Percentiles rank a stretch among this genome's conserved stretches.
These are phyloP conservation scores for Lachnellula cervina DNA, from an alignment of 2,329 filamentous ascomycete genomes.

Conservation along the genomic window DNA sequence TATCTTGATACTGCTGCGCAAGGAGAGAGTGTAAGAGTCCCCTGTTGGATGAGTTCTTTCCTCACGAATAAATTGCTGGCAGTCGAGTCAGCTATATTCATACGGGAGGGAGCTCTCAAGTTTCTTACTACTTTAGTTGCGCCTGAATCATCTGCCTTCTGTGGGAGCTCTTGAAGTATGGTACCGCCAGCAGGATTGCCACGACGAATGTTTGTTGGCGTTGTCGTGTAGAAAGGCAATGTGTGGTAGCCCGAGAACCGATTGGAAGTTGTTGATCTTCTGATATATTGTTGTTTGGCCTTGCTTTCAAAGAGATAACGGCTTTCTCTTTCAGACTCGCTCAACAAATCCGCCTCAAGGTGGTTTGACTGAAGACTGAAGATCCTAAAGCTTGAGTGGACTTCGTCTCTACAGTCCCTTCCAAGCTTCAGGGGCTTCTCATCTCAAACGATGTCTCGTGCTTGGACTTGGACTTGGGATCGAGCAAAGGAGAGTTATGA, in stretches of 20 bases:
- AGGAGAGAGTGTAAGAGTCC: constrained; percentile 25
- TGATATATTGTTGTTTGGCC: constrained; percentile 11
- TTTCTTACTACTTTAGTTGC: constrained; percentile 65
- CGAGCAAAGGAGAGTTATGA: too few species aligned
- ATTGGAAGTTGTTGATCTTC: too few species aligned
- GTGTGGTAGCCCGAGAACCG: too few species aligned
- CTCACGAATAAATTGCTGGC: constrained; percentile 28
- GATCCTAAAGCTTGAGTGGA: too few species aligned
- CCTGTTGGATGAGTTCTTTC: constrained; percentile 21
- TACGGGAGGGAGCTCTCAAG: not conserved
- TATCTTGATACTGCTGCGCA: constrained; percentile 31
- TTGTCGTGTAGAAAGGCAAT: too few species aligned
- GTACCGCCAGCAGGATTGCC: constrained; percentile 78
- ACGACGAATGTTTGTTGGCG: constrained; percentile 30
- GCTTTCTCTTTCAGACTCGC: not conserved
- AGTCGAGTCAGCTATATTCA: not conserved
- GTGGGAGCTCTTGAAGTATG: constrained; percentile 82
- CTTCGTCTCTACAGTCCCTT: too few species aligned
- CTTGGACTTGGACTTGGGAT: too few species aligned
- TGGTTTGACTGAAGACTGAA: too few species aligned
- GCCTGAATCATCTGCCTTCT: constrained; percentile 93
- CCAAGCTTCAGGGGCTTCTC: too few species aligned
- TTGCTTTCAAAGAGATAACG: not conserved
- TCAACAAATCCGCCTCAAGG: not conserved
- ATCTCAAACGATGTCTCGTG: too few species aligned